Conservation (phyloP, 2,329 filamentous ascomycete genomes). For the Alternaria hordeiaustralica region DNA sequence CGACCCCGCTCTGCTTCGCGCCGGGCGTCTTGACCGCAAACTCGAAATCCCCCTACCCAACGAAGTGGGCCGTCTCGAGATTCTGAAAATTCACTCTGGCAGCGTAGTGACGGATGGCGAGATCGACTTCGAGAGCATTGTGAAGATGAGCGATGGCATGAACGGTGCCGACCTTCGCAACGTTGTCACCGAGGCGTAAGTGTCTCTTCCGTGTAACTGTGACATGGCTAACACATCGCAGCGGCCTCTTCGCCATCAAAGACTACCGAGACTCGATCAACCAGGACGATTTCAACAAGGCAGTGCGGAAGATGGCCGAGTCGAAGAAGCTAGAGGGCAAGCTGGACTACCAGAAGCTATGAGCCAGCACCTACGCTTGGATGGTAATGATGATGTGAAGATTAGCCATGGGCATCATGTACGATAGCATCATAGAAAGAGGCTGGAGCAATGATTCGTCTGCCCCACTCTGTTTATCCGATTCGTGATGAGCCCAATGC, state of each 20-base stretch:
- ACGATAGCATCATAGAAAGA: slow-evolving; percentile 7
- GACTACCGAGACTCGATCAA: slow-evolving; percentile 95
- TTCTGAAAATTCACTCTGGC: slow-evolving; percentile 94
- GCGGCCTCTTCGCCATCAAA: slow-evolving; percentile 96
- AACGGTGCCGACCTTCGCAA: slow-evolving; percentile 98
- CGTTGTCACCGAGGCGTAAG: slow-evolving; percentile 97
- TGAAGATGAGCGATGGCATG: slow-evolving; percentile 99
- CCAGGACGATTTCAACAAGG: slow-evolving; percentile 99
- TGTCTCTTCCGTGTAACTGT: slow-evolving; percentile 31
- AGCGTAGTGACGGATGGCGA: slow-evolving; percentile 90
- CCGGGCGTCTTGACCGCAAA: slow-evolving; percentile 93
- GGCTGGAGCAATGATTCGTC: neutral
- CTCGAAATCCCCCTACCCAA: slow-evolving; percentile 98
- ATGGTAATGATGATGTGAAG: slow-evolving; percentile 22
- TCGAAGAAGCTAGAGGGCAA: slow-evolving; percentile 99
- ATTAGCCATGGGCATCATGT: slow-evolving; percentile 13
- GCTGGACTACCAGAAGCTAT: slow-evolving; percentile 96
- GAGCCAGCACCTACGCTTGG: neutral
- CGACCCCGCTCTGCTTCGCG: slow-evolving; percentile 89
- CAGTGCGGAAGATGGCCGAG: slow-evolving; percentile 95
- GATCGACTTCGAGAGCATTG: slow-evolving; percentile 97
- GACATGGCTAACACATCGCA: slow-evolving; percentile 52
- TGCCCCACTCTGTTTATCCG: neutral
- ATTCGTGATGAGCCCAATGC: neutral
- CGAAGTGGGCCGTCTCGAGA: slow-evolving; percentile 93